Percentiles rank a stretch among this genome's conserved stretches.
These are phyloP conservation scores for Boletus rubroflammeus DNA, from an alignment of 768 basidiomycete species.

Conservation along the genomic window DNA sequence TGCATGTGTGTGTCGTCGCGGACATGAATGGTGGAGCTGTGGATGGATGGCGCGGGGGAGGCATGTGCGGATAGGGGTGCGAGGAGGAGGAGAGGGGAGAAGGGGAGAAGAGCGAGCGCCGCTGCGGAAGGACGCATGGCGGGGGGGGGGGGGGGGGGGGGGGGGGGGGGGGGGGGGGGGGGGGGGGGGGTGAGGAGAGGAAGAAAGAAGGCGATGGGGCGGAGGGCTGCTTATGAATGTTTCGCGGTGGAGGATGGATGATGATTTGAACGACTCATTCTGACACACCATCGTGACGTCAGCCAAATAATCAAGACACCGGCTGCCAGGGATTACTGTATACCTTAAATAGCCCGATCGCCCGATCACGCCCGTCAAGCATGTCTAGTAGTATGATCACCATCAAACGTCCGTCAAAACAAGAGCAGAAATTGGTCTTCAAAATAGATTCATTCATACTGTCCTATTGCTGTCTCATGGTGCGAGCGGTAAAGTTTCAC, in stretches of 20 bases:
- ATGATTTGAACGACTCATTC: too few species aligned
- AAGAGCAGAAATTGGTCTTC: constrained; percentile 50
- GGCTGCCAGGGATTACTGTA: too few species aligned
- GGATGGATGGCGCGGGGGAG: constrained; percentile 6
- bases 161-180: neutral
- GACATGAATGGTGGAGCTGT: neutral
- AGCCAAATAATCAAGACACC: too few species aligned
- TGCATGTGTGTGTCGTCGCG: constrained; percentile 42
- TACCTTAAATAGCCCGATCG: neutral
- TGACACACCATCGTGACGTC: constrained; percentile 11
- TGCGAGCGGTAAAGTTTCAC: constrained; percentile 16
- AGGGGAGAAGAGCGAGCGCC: neutral
- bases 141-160: neutral
- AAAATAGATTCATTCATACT: constrained; percentile 69
- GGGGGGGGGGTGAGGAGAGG: neutral
- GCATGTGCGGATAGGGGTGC: constrained; percentile 17
- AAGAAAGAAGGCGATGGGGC: neutral
- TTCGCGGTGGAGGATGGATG: neutral
- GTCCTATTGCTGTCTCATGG: constrained; percentile 70
- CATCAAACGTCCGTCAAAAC: neutral
- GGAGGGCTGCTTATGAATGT: constrained; percentile 11
- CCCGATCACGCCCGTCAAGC: too few species aligned
- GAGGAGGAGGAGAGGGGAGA: constrained; percentile 7
- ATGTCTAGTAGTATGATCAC: too few species aligned
- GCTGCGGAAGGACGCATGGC: constrained; percentile 10